A percentile compares a stretch with the other conserved stretches of the same genome.
Conservation (phyloP, 2,329 filamentous ascomycete genomes). For the Penicillium digitatum region DNA sequence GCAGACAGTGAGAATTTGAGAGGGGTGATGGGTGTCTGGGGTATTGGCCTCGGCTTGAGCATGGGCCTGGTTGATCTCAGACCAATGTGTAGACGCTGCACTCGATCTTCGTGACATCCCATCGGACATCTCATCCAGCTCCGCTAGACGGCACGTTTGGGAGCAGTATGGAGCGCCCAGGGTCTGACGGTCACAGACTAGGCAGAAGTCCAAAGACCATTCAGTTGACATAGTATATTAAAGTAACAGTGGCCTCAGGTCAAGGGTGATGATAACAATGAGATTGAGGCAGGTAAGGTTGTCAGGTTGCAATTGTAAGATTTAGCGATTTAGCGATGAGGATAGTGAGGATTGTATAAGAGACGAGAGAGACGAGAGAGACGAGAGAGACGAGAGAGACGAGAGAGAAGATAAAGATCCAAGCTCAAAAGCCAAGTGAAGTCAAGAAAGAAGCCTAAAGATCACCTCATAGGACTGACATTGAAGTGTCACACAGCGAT, state of each 20-base stretch:
- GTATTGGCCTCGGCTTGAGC: neutral
- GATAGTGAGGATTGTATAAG: neutral
- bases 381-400: neutral
- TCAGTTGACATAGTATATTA: constrained; percentile 31
- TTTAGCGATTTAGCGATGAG: neutral
- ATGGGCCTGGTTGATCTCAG: constrained; percentile 6
- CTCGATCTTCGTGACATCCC: constrained; percentile 20
- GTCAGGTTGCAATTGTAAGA: neutral
- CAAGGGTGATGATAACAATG: neutral
- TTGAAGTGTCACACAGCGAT: constrained; percentile 11
- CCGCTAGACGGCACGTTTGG: constrained; percentile 81
- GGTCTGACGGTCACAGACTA: constrained; percentile 87
- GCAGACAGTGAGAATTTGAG: constrained; percentile 50
- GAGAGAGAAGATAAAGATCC: neutral
- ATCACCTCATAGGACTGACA: constrained; percentile 13
- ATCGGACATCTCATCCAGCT: constrained; percentile 69
- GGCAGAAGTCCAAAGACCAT: constrained; percentile 90
- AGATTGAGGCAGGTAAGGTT: neutral
- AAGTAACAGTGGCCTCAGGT: neutral
- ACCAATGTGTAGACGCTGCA: constrained; percentile 10
- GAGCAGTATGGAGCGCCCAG: constrained; percentile 83
- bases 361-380: neutral
- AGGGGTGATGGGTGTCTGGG: constrained; percentile 17
- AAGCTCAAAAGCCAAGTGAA: neutral
- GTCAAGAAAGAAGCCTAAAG: neutral